phyloP scores from a whole-genome alignment of 768 basidiomycete genomes.

The Termitomyces eurrhizus region DNA sequence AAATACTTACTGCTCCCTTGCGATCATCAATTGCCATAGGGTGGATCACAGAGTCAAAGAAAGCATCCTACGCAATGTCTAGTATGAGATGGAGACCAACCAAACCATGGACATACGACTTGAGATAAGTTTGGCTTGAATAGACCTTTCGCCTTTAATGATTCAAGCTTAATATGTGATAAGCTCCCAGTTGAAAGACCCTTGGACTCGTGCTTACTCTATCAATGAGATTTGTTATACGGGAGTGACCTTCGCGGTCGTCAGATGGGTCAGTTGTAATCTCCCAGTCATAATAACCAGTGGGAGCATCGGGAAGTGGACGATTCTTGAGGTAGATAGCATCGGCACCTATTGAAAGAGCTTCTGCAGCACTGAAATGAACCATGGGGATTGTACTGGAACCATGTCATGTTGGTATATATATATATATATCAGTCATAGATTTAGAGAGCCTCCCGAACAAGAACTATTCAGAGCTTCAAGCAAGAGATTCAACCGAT shows the following conservation, averaged over 20 bases:
- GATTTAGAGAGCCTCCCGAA: not conserved
- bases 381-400: not conserved
- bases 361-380: conserved; percentile 21
- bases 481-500: not conserved
- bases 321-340: conserved; percentile 31
- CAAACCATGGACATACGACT: conserved; percentile 17
- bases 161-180: not conserved
- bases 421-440: not conserved
- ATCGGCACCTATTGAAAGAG: conserved; percentile 27
- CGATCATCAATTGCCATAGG: conserved; percentile 42
- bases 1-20: conserved; percentile 23
- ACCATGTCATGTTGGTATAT: not conserved
- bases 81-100: not conserved
- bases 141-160: conserved; percentile 19
- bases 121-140: conserved; percentile 20
- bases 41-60: conserved; percentile 24
- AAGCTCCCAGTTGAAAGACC: not conserved
- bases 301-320: conserved; percentile 34
- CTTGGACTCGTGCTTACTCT: conserved; percentile 13
- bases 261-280: conserved; percentile 25
- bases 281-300: conserved; percentile 44
- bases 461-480: not conserved
- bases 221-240: conserved; percentile 28
- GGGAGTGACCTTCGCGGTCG: conserved; percentile 28
- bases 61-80: conserved; percentile 22